These are phyloP conservation scores for Salix dunnii DNA, from an alignment of 345 rosid genomes.

Conservation along the genomic window DNA sequence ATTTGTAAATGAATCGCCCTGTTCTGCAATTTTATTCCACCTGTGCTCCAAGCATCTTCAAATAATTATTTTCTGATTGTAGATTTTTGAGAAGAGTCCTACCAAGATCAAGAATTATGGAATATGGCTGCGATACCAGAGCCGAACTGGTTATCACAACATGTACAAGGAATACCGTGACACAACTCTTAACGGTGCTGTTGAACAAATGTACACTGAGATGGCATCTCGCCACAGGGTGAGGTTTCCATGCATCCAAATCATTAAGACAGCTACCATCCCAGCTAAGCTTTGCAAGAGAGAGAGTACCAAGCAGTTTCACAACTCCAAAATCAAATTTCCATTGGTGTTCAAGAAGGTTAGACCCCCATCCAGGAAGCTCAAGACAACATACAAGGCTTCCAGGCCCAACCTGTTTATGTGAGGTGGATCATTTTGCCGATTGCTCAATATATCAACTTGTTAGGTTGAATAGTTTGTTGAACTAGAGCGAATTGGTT, in stretches of 20 bases:
- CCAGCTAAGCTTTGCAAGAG: slow-evolving; percentile 69
- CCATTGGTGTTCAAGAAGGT: slow-evolving; percentile 64
- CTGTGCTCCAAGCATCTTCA: neutral
- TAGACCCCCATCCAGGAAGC: slow-evolving; percentile 57
- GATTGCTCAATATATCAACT: neutral
- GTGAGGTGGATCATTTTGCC: slow-evolving; percentile 12
- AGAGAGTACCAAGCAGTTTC: slow-evolving; percentile 62
- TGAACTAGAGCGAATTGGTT: neutral
- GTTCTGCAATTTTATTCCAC: too few relatives aligned
- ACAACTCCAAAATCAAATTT: slow-evolving; percentile 59
- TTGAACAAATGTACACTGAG: slow-evolving; percentile 67
- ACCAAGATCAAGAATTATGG: slow-evolving; percentile 57
- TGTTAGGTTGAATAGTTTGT: neutral
- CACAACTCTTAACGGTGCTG: slow-evolving; percentile 55
- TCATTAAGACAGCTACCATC: slow-evolving; percentile 63
- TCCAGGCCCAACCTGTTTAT: slow-evolving; percentile 61
- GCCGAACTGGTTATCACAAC: slow-evolving; percentile 63
- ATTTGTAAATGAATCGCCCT: neutral
- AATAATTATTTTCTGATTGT: neutral
- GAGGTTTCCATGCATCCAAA: slow-evolving; percentile 62
- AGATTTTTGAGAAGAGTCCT: slow-evolving; percentile 66
- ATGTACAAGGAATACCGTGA: slow-evolving; percentile 69
- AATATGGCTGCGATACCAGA: slow-evolving; percentile 59
- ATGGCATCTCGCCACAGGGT: slow-evolving; percentile 71
- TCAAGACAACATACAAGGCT: slow-evolving; percentile 68